Evolutionary conservation across 2,329 filamentous ascomycete species (phyloP).

Genomic region (Emericellopsis atlantica): DNA sequence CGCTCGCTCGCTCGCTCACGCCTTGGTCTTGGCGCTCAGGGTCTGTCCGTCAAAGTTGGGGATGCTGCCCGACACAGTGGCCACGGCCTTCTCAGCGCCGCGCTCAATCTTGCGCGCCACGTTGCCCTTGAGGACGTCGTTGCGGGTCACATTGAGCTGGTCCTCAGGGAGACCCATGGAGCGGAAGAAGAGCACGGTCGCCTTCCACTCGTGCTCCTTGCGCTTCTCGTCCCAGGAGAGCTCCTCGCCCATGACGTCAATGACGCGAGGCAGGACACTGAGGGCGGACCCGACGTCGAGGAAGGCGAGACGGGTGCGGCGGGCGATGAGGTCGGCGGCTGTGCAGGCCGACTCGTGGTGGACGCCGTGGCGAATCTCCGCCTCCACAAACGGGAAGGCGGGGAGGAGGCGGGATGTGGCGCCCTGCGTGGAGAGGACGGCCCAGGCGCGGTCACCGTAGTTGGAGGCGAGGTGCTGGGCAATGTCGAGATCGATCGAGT

Average conservation of each 20-base stretch:
- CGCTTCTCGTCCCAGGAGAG: constrained; percentile 49
- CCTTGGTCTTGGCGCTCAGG: neutral
- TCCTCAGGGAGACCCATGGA: constrained; percentile 27
- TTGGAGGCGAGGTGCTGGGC: constrained; percentile 25
- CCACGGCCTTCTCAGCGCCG: neutral
- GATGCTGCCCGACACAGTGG: neutral
- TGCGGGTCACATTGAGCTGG: constrained; percentile 1
- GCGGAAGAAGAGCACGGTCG: constrained; percentile 30
- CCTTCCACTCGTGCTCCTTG: constrained; percentile 42
- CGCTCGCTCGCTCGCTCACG: too few relatives aligned
- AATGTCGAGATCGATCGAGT: constrained; percentile 23
- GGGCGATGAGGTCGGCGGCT: constrained; percentile 57
- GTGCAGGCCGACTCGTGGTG: constrained; percentile 63
- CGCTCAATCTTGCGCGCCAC: neutral
- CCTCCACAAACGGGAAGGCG: constrained; percentile 61
- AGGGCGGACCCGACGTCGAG: constrained; percentile 61
- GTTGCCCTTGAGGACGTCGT: constrained; percentile 1
- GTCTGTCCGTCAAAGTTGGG: neutral
- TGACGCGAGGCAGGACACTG: constrained; percentile 54
- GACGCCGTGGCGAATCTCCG: constrained; percentile 60
- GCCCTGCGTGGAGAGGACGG: constrained; percentile 40
- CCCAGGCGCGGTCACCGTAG: constrained; percentile 52
- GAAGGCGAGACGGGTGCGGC: constrained; percentile 62
- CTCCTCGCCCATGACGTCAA: constrained; percentile 62
- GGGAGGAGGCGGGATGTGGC: constrained; percentile 50